phyloP scores from a whole-genome alignment of 2,329 filamentous ascomycete species.

The Diplodia corticola region DNA sequence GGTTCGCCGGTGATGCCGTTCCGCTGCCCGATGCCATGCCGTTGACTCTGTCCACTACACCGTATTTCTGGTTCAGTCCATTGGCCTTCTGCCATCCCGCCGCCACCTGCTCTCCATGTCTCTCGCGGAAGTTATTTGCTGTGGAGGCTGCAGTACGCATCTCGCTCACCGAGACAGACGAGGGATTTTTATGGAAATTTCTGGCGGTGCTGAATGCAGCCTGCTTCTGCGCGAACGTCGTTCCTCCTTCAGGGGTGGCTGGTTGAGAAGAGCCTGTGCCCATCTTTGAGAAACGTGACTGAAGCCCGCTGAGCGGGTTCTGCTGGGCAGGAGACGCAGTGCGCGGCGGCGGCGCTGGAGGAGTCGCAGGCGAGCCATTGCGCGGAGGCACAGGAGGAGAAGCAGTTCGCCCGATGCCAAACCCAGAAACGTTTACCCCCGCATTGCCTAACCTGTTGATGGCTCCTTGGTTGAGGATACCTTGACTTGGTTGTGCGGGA shows the following conservation, averaged over 20 bases:
- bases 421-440: slow-evolving; percentile 74
- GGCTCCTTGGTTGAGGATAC: slow-evolving; percentile 59
- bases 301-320: slow-evolving; percentile 63
- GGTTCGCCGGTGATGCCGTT: slow-evolving; percentile 26
- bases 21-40: slow-evolving; percentile 32
- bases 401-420: slow-evolving; percentile 66
- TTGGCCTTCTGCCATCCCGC: slow-evolving; percentile 60
- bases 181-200: slow-evolving; percentile 61
- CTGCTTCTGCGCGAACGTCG: slow-evolving; percentile 64
- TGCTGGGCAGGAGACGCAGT: slow-evolving; percentile 27
- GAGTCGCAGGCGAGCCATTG: slow-evolving; percentile 31
- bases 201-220: slow-evolving; percentile 62
- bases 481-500: slow-evolving; percentile 36
- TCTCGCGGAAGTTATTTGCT: slow-evolving; percentile 67
- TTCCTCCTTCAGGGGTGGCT: slow-evolving; percentile 49
- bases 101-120: slow-evolving; percentile 68
- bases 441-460: slow-evolving; percentile 67
- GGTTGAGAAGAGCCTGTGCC: slow-evolving; percentile 36
- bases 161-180: slow-evolving; percentile 61
- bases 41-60: slow-evolving; percentile 52
- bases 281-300: slow-evolving; percentile 61
- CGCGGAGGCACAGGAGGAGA: slow-evolving; percentile 36
- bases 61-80: slow-evolving; percentile 62
- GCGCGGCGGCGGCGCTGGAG: slow-evolving; percentile 31
- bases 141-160: slow-evolving; percentile 60